Conservation (phyloP, 345 rosid species). For the Eutrema japonicum region DNA sequence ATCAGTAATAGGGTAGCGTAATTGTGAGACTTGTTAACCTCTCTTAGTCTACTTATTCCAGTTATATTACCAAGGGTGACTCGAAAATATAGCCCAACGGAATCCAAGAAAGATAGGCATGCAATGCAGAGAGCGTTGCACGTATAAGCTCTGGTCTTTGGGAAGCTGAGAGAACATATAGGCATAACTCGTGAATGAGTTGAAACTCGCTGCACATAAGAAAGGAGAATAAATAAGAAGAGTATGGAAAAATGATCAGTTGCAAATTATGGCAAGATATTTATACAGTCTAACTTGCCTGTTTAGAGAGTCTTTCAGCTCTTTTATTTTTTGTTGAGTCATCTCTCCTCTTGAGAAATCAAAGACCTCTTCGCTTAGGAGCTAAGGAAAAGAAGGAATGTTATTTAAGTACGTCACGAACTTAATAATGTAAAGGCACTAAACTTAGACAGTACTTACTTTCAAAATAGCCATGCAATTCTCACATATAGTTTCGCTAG, state of each 20-base stretch:
- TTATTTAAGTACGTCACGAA: constrained; percentile 12
- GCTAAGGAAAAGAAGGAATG: constrained; percentile 52
- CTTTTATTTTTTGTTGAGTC: constrained; percentile 94
- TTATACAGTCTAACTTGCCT: constrained; percentile 53
- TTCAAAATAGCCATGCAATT: constrained; percentile 96
- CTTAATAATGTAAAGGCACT: constrained; percentile 15
- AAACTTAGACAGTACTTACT: constrained; percentile 49
- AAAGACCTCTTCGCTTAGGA: constrained; percentile 97
- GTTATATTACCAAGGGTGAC: constrained; percentile 76
- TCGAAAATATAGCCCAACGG: constrained; percentile 98
- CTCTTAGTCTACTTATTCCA: constrained; percentile 26
- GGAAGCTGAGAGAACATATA: constrained; percentile 91
- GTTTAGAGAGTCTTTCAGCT: constrained; percentile 87
- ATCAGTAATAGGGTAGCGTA: constrained; percentile 17
- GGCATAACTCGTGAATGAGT: constrained; percentile 96
- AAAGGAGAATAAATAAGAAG: constrained; percentile 35
- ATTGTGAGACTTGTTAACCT: constrained; percentile 25
- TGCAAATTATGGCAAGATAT: constrained; percentile 6
- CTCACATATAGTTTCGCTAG: constrained; percentile 97
- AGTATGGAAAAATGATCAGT: constrained; percentile 19
- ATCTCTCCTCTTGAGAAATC: constrained; percentile 98
- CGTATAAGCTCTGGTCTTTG: constrained; percentile 88
- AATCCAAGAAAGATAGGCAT: constrained; percentile 99
- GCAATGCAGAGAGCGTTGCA: constrained; percentile 91
- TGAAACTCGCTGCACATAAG: constrained; percentile 83